Base-by-base conservation (phyloP, 257 asterid species). In the Rhazya stricta region DNA sequence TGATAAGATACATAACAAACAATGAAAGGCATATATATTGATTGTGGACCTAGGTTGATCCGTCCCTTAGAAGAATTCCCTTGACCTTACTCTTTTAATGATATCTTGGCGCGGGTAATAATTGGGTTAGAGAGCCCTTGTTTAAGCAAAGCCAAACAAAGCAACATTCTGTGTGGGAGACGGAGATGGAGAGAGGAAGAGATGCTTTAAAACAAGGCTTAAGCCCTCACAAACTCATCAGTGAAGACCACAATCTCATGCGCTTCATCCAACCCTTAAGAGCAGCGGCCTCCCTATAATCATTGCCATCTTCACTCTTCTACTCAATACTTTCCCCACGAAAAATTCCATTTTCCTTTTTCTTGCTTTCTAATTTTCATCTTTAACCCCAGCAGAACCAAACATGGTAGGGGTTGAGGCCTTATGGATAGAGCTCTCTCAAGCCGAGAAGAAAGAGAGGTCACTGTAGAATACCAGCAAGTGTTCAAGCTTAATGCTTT, bases 341-440 rank as follows among this genome's bases (percentile, higher is more conserved):
- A 42, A 39, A 62, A 32, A 48, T 73, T 10, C 34, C 51, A 74
- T 53, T 72, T 34, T 74, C 77, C 50, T 18, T 77, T 58, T 80
- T 30, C 65, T 76, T 69, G 43, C 65, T 53, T 77, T 41, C 69
- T 23, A 63, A 65, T 79, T 75, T 80, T 18, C 32, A 37, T 13
- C 37, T 23, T 4, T 80, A 34, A 65, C 71, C 71, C 58, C 66
- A 45, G 61, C 48, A 77, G 85, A 76, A 78, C 69, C 81, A 77
- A 76, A 79, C 74, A 85, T 89, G 93, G 86, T 63, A 67, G 83
- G 71, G 61, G 71, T 53, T 76, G 32, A 71, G 43, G 29, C 82
- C 87, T 76, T 76, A 85, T 89, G 97, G 95, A 89, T 83, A 78
- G 83, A 82, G 63, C 76, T 81, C 75, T 75, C 77, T 72, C 82